Percentiles rank a stretch among this genome's conserved stretches.
Conservation (phyloP, 2,329 filamentous ascomycete species). For the Sporothrix dimorphospora region DNA sequence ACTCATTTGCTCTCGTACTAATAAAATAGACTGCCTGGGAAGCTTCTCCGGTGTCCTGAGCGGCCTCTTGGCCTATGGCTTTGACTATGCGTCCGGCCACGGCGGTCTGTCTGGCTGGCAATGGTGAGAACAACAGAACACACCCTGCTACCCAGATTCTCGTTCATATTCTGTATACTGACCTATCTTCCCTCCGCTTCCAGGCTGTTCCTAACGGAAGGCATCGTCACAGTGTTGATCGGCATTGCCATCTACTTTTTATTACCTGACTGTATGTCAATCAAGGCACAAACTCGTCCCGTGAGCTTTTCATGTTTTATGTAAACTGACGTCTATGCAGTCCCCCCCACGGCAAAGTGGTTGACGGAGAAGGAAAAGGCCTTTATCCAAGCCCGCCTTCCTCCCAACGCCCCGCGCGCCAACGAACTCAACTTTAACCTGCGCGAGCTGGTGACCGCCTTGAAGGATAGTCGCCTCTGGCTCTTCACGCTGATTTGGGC, state of each 20-base stretch:
- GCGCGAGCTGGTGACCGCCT: slow-evolving; percentile 43
- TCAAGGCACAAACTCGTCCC: too few species aligned
- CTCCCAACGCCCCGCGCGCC: slow-evolving; percentile 48
- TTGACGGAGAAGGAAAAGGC: slow-evolving; percentile 50
- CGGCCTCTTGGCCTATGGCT: slow-evolving; percentile 49
- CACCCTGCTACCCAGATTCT: too few species aligned
- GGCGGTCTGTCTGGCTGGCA: slow-evolving; percentile 44
- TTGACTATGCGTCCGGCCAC: slow-evolving; percentile 45
- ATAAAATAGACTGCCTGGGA: slow-evolving; percentile 43
- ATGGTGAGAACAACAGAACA: too few species aligned
- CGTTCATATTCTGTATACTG: not conserved
- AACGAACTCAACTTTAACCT: slow-evolving; percentile 47
- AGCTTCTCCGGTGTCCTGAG: slow-evolving; percentile 48
- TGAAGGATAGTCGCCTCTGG: slow-evolving; percentile 50
- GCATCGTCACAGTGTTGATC: slow-evolving; percentile 50
- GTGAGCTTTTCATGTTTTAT: too few species aligned
- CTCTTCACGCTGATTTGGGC: slow-evolving; percentile 53
- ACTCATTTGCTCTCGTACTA: slow-evolving; percentile 4
- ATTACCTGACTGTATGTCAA: slow-evolving; percentile 54
- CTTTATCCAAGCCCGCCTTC: slow-evolving; percentile 53
- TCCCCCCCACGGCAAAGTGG: slow-evolving; percentile 50
- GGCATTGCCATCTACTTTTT: slow-evolving; percentile 55
- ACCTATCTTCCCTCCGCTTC: not conserved
- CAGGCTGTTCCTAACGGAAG: slow-evolving; percentile 48
- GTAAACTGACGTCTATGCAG: slow-evolving; percentile 35